Evolutionary conservation across 148 eudicot genomes (phyloP).

Genomic region (Pouteria glomerata): DNA sequence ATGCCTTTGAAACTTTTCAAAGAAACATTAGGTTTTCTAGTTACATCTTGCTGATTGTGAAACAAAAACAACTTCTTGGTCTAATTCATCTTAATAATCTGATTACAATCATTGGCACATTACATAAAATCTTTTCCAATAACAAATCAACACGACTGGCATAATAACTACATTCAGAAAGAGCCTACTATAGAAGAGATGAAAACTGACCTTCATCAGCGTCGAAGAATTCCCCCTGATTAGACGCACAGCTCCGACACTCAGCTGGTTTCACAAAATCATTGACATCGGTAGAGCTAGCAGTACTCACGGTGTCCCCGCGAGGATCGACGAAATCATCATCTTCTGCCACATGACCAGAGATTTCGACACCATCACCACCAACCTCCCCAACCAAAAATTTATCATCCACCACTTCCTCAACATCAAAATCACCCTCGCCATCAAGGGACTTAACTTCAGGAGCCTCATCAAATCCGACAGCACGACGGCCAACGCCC

Average conservation of each 20-base stretch:
- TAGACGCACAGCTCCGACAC: constrained; percentile 22
- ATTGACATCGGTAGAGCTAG: constrained; percentile 13
- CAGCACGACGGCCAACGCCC: neutral
- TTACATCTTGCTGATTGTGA: too few species aligned
- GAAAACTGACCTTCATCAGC: constrained; percentile 34
- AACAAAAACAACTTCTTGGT: neutral
- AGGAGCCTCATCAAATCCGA: constrained; percentile 3
- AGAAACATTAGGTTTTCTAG: too few species aligned
- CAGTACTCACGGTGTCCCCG: constrained; percentile 26
- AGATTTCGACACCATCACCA: neutral
- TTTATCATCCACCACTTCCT: constrained; percentile 12
- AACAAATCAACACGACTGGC: neutral
- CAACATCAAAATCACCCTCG: constrained; percentile 1
- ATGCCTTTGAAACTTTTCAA: too few species aligned
- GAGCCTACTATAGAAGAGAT: neutral
- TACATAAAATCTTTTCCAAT: neutral
- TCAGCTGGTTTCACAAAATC: constrained; percentile 14
- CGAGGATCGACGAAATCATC: constrained; percentile 23
- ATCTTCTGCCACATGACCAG: constrained; percentile 13
- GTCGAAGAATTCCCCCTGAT: constrained; percentile 40
- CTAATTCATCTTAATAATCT: too few species aligned
- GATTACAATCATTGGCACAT: too few species aligned
- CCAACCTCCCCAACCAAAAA: neutral
- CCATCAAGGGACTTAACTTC: neutral
- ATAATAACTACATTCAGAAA: neutral